These are phyloP conservation scores for Graphiopsis chlorocephala DNA, from an alignment of 2,329 filamentous ascomycete genomes.

Conservation along the genomic window DNA sequence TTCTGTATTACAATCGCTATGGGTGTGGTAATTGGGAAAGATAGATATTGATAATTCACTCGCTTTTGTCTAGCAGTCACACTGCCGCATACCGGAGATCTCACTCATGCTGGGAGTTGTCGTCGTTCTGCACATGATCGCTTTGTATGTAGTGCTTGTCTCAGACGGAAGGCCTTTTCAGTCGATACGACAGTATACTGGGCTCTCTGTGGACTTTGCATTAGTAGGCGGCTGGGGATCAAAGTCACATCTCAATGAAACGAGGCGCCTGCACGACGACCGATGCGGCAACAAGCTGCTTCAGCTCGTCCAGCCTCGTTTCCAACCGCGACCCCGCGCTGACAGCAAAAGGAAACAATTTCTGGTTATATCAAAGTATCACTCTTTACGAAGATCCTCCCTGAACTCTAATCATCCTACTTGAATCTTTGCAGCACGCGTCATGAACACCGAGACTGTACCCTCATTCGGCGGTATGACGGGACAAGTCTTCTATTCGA, in stretches of 20 bases:
- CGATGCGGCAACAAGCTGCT: background rate
- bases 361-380: no score
- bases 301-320: background rate
- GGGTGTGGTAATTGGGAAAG: background rate
- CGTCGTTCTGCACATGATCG: no score
- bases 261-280: background rate
- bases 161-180: no score
- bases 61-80: background rate
- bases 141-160: no score
- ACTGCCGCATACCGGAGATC: slow-evolving; percentile 21
- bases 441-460: no score
- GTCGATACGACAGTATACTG: no score
- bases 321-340: background rate
- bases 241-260: background rate
- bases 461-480: no score
- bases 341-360: background rate
- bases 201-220: no score
- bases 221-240: no score
- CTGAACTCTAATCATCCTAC: background rate
- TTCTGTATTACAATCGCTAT: background rate
- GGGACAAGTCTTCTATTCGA: no score
- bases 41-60: background rate
- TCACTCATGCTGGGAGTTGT: background rate
- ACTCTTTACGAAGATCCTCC: background rate
- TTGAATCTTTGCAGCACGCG: no score